These are phyloP conservation scores for Solanum rostratum DNA, from an alignment of 257 asterid genomes.

Conservation along the genomic window DNA sequence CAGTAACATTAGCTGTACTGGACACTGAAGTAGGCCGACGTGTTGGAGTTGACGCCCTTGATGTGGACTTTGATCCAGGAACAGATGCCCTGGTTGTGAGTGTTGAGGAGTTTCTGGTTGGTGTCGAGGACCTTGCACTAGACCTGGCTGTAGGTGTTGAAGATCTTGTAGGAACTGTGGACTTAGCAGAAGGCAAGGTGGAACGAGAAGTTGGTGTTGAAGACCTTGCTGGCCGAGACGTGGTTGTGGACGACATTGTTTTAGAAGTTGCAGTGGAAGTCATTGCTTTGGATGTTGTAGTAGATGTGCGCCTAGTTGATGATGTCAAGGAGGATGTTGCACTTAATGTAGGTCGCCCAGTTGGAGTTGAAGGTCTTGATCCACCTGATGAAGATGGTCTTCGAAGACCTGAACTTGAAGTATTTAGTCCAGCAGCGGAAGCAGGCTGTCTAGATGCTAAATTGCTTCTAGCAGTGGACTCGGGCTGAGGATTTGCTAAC, in stretches of 20 bases:
- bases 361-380: conserved; percentile 86
- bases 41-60: conserved; percentile 77
- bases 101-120: conserved; percentile 58
- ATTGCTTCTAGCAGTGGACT: conserved; percentile 55
- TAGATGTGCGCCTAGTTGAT: conserved; percentile 37
- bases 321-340: conserved; percentile 39
- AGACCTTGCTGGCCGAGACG: conserved; percentile 49
- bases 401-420: conserved; percentile 63
- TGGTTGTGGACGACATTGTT: background rate
- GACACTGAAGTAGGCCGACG: conserved; percentile 43
- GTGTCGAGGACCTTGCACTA: conserved; percentile 66
- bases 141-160: conserved; percentile 82
- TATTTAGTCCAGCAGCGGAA: conserved; percentile 52
- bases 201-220: conserved; percentile 74
- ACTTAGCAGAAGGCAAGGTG: conserved; percentile 38
- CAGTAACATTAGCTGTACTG: conserved; percentile 21
- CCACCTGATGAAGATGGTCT: conserved; percentile 89
- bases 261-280: conserved; percentile 22
- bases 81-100: conserved; percentile 51
- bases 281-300: conserved; percentile 18
- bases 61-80: conserved; percentile 55
- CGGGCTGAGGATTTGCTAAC: conserved; percentile 79
- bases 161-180: conserved; percentile 65
- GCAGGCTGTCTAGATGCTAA: conserved; percentile 46
- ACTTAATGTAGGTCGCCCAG: conserved; percentile 64